phyloP scores from a whole-genome alignment of 371 early-diverging fungal species.

The Sporodiniella umbellata region DNA sequence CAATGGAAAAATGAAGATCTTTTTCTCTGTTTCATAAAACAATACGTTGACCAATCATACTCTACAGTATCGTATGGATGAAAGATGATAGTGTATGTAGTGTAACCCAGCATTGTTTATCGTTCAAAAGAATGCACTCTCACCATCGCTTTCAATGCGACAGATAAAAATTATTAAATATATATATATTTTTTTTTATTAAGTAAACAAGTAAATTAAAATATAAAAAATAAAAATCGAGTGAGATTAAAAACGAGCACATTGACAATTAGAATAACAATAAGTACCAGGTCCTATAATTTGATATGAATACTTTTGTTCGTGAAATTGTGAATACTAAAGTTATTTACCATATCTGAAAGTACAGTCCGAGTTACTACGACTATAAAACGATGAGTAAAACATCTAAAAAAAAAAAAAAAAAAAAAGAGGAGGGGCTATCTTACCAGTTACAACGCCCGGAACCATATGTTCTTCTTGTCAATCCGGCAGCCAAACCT shows the following conservation, averaged over 20 bases:
- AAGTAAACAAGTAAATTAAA: no score
- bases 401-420: no score
- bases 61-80: neutral
- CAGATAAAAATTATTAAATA: no score
- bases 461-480: constrained; percentile 6
- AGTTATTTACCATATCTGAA: constrained; percentile 1
- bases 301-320: neutral
- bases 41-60: neutral
- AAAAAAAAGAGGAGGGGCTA: no score
- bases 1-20: no score
- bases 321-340: neutral
- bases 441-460: constrained; percentile 17
- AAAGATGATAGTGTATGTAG: neutral
- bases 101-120: no score
- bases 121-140: no score
- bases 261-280: constrained; percentile 5
- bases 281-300: constrained; percentile 5
- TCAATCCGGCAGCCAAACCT: constrained; percentile 26
- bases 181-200: no score
- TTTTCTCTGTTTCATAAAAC: neutral
- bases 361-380: constrained; percentile 7
- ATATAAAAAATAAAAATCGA: no score
- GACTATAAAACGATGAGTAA: neutral
- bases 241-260: constrained; percentile 2
- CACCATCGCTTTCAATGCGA: no score